phyloP scores from a whole-genome alignment of 2,329 filamentous ascomycete species.

The Fusarium abutilonis region DNA sequence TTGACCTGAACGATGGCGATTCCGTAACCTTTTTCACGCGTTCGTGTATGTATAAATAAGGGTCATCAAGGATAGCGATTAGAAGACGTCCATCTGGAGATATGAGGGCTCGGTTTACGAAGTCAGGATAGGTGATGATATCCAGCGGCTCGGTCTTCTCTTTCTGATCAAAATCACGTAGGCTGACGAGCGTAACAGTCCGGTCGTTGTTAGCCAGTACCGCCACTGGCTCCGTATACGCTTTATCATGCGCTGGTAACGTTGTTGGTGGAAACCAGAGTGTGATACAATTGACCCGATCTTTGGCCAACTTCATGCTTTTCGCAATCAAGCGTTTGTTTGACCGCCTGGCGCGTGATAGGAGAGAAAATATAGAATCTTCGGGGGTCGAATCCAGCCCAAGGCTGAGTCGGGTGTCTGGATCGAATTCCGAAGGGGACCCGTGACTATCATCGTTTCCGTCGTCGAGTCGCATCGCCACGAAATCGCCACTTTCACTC shows the following conservation, averaged over 20 bases:
- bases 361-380: constrained; percentile 49
- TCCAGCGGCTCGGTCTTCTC: constrained; percentile 68
- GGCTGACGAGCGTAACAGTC: constrained; percentile 83
- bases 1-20: constrained; percentile 31
- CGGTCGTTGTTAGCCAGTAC: constrained; percentile 91
- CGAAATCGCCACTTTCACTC: constrained; percentile 87
- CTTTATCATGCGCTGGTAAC: constrained; percentile 44
- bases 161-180: constrained; percentile 66
- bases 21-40: constrained; percentile 55
- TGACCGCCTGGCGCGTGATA: constrained; percentile 52
- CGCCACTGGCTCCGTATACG: constrained; percentile 67
- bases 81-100: constrained; percentile 87
- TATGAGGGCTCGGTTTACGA: constrained; percentile 93
- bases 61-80: constrained; percentile 86
- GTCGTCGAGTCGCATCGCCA: constrained; percentile 73
- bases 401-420: constrained; percentile 48
- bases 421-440: constrained; percentile 46
- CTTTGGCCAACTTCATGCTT: constrained; percentile 64
- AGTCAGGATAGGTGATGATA: constrained; percentile 78
- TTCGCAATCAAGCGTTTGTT: constrained; percentile 60
- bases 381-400: constrained; percentile 49
- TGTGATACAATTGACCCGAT: constrained; percentile 74
- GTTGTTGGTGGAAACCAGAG: constrained; percentile 65
- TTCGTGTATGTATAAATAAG: constrained; percentile 84
- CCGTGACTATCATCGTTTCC: constrained; percentile 46